Percentiles rank a stretch among this genome's conserved stretches.
These are phyloP conservation scores for Vinca minor DNA, from an alignment of 257 asterid species.

Conservation along the genomic window DNA sequence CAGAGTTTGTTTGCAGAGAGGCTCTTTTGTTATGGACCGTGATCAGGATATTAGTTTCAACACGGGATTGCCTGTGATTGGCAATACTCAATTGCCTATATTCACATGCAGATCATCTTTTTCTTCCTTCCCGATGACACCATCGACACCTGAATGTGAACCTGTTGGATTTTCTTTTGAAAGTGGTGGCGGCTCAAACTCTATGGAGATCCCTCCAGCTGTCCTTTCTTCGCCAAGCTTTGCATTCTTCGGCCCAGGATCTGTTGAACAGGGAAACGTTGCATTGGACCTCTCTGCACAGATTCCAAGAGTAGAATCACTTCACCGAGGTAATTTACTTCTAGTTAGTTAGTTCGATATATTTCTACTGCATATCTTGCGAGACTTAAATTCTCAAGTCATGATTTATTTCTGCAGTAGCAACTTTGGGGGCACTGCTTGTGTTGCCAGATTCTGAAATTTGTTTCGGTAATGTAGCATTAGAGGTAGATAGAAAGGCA, in stretches of 20 bases:
- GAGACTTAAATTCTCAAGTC: not conserved
- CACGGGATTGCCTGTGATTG: conserved; percentile 26
- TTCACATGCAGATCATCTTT: conserved; percentile 43
- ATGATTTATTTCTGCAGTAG: conserved; percentile 16
- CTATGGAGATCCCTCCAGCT: conserved; percentile 35
- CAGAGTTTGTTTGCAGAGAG: conserved; percentile 18
- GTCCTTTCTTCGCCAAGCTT: conserved; percentile 53
- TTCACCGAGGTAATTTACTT: conserved; percentile 38
- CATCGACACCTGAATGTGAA: conserved; percentile 23
- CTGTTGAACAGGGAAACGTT: conserved; percentile 29
- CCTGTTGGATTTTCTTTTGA: conserved; percentile 50
- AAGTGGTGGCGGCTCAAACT: conserved; percentile 28
- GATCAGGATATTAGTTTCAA: conserved; percentile 61
- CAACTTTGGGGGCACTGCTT: conserved; percentile 15
- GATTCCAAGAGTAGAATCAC: conserved; percentile 24
- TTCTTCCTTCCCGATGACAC: conserved; percentile 39
- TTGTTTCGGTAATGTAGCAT: conserved; percentile 19
- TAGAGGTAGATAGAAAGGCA: too few relatives aligned
- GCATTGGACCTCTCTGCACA: conserved; percentile 26
- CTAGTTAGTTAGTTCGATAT: not conserved
- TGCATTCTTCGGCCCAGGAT: conserved; percentile 40
- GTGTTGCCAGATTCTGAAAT: conserved; percentile 18
- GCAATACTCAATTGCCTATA: conserved; percentile 30
- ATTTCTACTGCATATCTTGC: not conserved
- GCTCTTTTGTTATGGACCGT: conserved; percentile 30